Evolutionary conservation across 352 stramenopile species (phyloP), one percentile per base, ranked within the genome.

Genomic region (Phytophthora syringae): DNA sequence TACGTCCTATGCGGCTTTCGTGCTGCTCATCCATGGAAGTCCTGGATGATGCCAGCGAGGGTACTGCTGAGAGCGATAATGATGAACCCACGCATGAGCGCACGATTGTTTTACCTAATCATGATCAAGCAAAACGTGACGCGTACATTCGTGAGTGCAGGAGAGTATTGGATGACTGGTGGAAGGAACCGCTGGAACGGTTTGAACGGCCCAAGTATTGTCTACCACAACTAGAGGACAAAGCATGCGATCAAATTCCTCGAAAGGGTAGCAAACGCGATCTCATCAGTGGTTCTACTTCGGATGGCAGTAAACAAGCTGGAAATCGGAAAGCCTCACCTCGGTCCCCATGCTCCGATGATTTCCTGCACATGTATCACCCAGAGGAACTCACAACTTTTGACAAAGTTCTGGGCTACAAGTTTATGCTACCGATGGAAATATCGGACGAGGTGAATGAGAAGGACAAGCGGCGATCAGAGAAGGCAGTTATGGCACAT

Each of bases 361-460:
- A 86, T 40, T 94, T 94, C 52, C 60, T 92, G 37, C 85, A 96
- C 42, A 92, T 92, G 76, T 93, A 93, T 34, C 85, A 94, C 53
- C 84, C 82, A 7, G 84, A 94, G 37, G 86, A 96, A 57, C 62
- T 96, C 18, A 94, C 87, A 16, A 94, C 83, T 11, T 96, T 96
- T 59, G 81, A 93, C 43, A 94, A 94, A 40, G 86, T 89, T 10
- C 76, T 96, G 2, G 85, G 84, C 13, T 92, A 93, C 72, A 90
- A 93, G 67, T 96, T 96, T 56, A 96, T 96, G 88, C 80, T 78
- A 16, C 84, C 86, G 0, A 90, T 94, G 63, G 86, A 92, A 44
- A 81, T 92, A 25, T 89, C 80, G 4, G 82, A 86, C 49, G 81
- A 92, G 30, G 64, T 79, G 12, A 81, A 75, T 20, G 76, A 80